Evolutionary conservation across 1,284 basidiomycete species (phyloP), one percentile per base, ranked within the genome.

Genomic region (Ganoderma multipileum): DNA sequence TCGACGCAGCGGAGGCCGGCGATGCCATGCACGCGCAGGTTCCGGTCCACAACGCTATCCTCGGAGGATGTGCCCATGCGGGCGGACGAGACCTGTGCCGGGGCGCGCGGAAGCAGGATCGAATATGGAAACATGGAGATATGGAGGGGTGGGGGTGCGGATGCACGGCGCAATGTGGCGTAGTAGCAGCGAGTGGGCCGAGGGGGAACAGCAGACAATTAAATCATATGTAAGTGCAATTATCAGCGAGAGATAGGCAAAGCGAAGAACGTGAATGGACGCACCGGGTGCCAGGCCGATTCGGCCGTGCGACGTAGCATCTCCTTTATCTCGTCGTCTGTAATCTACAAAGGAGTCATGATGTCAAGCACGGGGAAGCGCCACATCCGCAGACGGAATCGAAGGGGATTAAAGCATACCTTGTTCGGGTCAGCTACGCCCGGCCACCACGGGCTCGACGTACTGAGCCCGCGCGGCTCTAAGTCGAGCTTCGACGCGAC

Each of bases 1-100:
- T 86, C 84, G 36, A 83, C 80, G 44, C 86, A 77, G 16, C 83
- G 76, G 68, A 85, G 70, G 20, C 80, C 79, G 30, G 68, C 62
- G 38, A 81, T 74, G 12, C 79, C 79, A 65, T 83, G 81, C 26
- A 83, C 79, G 12, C 73, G 72, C 54, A 73, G 68, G 58, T 62
- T 30, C 2, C 68, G 47, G 54, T 74, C 68, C 7, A 72, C 73
- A 2, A 66, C 73, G 58, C 73, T 74, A 16, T 65, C 66, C 42
- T 58, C 38, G 30, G 70, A 60, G 42, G 70, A 66, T 8, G 4
- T 26, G 1, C 71, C 73, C 73, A 74, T 74, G n/a, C 71, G 61
- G 18, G 67, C 71, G 0, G 73, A 69, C 0, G 72, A 72, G 6
- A 69, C 69, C 72, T 73, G 14, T 59, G 44, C 33, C 33, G 33